Evolutionary conservation across 2,329 filamentous ascomycete species (phyloP), one percentile per base, ranked within the genome.

Genomic region (Sarocladiaceae sp.): DNA sequence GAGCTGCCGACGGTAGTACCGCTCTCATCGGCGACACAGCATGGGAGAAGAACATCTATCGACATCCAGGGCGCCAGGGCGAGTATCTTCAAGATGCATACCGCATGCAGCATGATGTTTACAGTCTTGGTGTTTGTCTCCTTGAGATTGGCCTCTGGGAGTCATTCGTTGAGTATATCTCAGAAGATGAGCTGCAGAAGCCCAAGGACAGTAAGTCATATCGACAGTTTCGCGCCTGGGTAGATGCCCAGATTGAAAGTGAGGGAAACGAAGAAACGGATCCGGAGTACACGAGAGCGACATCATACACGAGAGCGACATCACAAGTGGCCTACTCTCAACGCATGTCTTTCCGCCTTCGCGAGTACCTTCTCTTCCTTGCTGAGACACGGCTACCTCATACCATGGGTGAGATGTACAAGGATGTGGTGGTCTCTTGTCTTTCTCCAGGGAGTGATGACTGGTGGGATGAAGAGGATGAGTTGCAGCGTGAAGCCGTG

Each of bases 101-200:
- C 48, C 56, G 49, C 2, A 76, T 77, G 67, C 67, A 73, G 43
- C 74, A 79, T 51, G 73, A 78, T 47, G 71, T 79, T 10, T 78
- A 78, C 53, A 74, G 72, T 44, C 61, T 78, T 0, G 74, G 74
- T 0, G 70, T 77, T 0, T 73, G 68, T 42, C 59, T 79, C 0
- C 55, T 79, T 0, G 74, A 78, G 52, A 65, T 78, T 20, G 73
- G 72, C 0, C 48, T 78, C 1, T 74, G 71, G 70, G 45, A 58
- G 1, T 64, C 59, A 0, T 57, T 64, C 23, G 51, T 64, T 9
- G 16, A 33, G 2, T 60, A 59, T 34, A n/a, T 5, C 15, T 18
- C 23, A 4, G 23, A 42, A 4, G 24, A 15, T 10, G 26, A 29
- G 15, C 23, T 21, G 15, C 6, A 10, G 12, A 19, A 19, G 23